Base-by-base conservation (phyloP, 1,284 basidiomycete genomes). In the Malassezia arunalokei region DNA sequence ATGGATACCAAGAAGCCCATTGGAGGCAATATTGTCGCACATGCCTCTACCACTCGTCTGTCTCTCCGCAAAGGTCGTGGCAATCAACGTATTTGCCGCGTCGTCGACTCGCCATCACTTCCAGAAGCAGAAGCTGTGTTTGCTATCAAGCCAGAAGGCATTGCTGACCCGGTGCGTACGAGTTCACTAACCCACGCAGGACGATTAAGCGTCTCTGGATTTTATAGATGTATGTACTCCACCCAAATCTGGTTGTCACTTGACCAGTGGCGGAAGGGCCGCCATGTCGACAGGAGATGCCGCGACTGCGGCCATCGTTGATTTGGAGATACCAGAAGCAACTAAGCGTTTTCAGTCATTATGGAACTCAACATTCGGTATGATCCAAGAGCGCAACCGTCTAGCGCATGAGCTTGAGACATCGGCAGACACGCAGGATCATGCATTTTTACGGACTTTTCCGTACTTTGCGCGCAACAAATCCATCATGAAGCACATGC, bases 101-200 rank as follows among this genome's bases (percentile, higher is more conserved):
- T 98, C 60, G 92, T 94, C 58, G 94, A 98, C 76, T 95, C 90
- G 6, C 94, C 94, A 0, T 96, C 91, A 76, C 78, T 99, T 39
- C 94, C 94, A 6, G 94, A 99, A 75, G 88, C 87, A 54, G 92
- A 98, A 73, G 89, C 86, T 3, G 85, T 87, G 58, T 98, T 96
- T 73, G 86, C 89, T 29, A 98, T 99, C 74, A 70, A 66, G 24
- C 65, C 70, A 12, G 69, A 75, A 40, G 75, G 75, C 35, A 76
- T 76, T 44, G 60, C 63, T 15, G 75, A 76, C 46, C 73, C 74
- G 0, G 52, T 49, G 40, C 24, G 47, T 49, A 27, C 33, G 2
- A 12, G 4, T 28, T 8, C 29, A 31, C 52, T 54, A 12, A 54
- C 40, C 32, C 20, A 11, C 3, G 8, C 37, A 54, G 51, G 51